Evolutionary conservation across 108 stramenopile genomes (phyloP).

Genomic region (Aurantiochytrium sp.): DNA sequence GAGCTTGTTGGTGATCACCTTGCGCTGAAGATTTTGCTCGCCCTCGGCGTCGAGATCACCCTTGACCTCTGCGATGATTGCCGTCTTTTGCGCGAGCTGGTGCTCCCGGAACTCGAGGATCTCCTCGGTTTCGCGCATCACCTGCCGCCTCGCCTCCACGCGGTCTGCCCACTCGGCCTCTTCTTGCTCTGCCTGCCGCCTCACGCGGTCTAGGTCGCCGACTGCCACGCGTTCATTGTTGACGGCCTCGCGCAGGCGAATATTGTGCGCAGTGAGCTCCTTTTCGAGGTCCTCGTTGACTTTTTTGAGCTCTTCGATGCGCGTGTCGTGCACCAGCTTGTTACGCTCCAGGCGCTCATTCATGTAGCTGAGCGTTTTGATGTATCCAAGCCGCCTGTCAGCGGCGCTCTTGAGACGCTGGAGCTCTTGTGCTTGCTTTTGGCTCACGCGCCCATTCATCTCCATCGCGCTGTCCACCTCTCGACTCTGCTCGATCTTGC

Average conservation of each 20-base stretch:
- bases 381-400: neutral
- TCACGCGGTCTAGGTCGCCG: neutral
- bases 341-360: neutral
- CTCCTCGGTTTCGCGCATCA: neutral
- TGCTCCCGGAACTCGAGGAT: neutral
- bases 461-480: neutral
- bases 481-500: neutral
- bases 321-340: slow-evolving; percentile 13
- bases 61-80: slow-evolving; percentile 5
- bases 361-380: neutral
- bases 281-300: neutral
- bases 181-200: neutral
- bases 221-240: neutral
- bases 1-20: neutral
- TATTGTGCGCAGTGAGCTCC: neutral
- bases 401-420: neutral
- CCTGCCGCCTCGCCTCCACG: neutral
- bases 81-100: neutral
- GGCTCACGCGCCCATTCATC: neutral
- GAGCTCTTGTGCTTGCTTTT: slow-evolving; percentile 15
- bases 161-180: slow-evolving; percentile 12
- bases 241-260: neutral
- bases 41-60: slow-evolving; percentile 24
- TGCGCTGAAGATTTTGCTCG: slow-evolving; percentile 10
- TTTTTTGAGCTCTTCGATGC: neutral